Percentiles rank a stretch among this genome's conserved stretches.
These are phyloP conservation scores for Striga asiatica DNA, from an alignment of 257 asterid species.

Conservation along the genomic window DNA sequence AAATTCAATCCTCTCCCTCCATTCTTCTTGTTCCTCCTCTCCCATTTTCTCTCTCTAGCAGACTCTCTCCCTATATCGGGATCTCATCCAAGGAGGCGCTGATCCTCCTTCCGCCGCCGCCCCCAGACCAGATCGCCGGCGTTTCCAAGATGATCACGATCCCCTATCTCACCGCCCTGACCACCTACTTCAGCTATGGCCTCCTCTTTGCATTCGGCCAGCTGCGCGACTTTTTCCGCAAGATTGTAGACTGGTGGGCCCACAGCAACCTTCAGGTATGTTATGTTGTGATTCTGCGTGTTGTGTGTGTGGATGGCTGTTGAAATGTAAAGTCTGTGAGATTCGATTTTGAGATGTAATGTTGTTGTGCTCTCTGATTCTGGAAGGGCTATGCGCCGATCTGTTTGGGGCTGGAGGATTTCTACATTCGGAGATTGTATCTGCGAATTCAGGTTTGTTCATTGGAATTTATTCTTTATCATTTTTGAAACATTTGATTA, in stretches of 20 bases:
- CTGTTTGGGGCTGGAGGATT: constrained; percentile 72
- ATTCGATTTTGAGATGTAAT: not conserved
- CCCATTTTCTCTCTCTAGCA: not conserved
- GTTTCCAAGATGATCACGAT: constrained; percentile 43
- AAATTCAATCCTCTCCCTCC: not conserved
- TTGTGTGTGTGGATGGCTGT: constrained; percentile 11
- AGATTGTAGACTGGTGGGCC: constrained; percentile 29
- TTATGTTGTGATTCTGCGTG: constrained; percentile 14
- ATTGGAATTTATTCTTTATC: not conserved
- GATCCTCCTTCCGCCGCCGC: not conserved
- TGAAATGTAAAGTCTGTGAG: not conserved
- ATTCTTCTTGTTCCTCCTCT: not conserved
- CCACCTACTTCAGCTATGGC: constrained; percentile 60
- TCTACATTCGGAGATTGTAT: constrained; percentile 41
- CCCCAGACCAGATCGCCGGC: not conserved
- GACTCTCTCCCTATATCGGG: not conserved
- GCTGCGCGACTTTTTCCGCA: constrained; percentile 49
- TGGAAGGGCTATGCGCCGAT: constrained; percentile 66
- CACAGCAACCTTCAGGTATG: constrained; percentile 34
- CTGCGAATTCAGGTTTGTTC: constrained; percentile 31
- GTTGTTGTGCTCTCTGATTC: not conserved
- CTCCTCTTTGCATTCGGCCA: constrained; percentile 65
- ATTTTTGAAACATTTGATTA: not conserved
- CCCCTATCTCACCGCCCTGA: constrained; percentile 42
- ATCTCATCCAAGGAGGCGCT: not conserved